Conservation (phyloP, 495 filamentous ascomycete genomes). For the Paragyromitra xinjiangensis region DNA sequence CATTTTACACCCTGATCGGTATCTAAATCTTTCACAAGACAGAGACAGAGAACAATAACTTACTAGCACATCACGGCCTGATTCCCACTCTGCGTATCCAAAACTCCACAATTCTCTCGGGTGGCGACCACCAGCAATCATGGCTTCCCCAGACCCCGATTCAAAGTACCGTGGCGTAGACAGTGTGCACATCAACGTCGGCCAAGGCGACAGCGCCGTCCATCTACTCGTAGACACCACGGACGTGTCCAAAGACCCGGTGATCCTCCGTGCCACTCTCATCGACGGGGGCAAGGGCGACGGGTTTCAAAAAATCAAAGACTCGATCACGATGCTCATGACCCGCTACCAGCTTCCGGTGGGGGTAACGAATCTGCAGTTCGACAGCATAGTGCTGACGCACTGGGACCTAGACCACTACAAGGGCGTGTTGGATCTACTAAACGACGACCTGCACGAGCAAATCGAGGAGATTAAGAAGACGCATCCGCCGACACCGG, state of each 20-base stretch:
- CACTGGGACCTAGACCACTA: slow-evolving; percentile 56
- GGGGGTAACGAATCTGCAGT: slow-evolving; percentile 1
- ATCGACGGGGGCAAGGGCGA: slow-evolving; percentile 16
- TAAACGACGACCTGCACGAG: slow-evolving; percentile 3
- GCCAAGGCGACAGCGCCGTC: slow-evolving; percentile 41
- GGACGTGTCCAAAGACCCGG: neutral
- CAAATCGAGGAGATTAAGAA: neutral
- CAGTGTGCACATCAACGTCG: slow-evolving; percentile 21
- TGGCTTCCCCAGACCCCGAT: neutral
- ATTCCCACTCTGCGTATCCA: neutral
- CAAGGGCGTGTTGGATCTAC: slow-evolving; percentile 21
- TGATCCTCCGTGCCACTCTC: slow-evolving; percentile 13
- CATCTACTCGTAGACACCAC: slow-evolving; percentile 21
- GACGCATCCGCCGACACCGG: neutral
- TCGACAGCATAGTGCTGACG: slow-evolving; percentile 51
- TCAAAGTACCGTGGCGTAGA: slow-evolving; percentile 3
- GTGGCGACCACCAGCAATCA: neutral
- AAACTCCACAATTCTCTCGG: neutral
- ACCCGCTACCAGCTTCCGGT: neutral
- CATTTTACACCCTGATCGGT: neutral
- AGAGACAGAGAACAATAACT: neutral
- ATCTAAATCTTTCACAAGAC: neutral
- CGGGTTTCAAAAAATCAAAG: neutral
- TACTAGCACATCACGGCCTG: neutral
- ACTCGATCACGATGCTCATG: neutral